Conservation (phyloP, 2,329 filamentous ascomycete species). For the Colletotrichum gigasporum region DNA sequence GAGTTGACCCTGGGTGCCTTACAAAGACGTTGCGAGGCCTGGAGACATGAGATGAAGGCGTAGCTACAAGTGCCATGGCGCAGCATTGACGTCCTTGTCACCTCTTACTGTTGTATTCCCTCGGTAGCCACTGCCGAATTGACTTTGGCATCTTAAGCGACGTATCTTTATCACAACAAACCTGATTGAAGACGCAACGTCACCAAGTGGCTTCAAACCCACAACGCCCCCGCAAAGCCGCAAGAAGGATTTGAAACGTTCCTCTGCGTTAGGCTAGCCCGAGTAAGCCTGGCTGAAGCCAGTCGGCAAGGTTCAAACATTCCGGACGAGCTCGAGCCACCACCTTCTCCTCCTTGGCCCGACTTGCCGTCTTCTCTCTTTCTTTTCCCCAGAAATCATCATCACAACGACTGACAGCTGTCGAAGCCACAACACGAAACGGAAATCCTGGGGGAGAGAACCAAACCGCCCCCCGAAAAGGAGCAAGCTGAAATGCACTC, state of each 20-base stretch:
- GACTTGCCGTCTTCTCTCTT: not conserved
- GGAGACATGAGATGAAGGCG: no score
- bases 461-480: no score
- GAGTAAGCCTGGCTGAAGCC: not conserved
- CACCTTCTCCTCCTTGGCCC: not conserved
- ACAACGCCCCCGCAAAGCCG: not conserved
- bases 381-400: not conserved
- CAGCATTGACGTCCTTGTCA: no score
- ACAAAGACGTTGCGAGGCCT: no score
- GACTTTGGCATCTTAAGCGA: not conserved
- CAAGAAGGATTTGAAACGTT: not conserved
- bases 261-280: not conserved
- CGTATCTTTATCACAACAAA: no score
- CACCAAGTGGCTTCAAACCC: not conserved
- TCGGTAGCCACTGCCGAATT: not conserved
- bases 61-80: no score
- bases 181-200: not conserved
- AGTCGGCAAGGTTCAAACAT: not conserved
- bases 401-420: not conserved
- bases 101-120: no score
- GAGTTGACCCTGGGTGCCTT: no score
- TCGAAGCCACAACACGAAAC: not conserved
- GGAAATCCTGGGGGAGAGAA: not conserved
- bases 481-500: constrained; percentile 16
- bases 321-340: constrained; percentile 16